Percentiles rank a stretch among this genome's conserved stretches.
Evolutionary conservation across 106 monocot species (phyloP).

Genomic region (Agapanthus africanus): DNA sequence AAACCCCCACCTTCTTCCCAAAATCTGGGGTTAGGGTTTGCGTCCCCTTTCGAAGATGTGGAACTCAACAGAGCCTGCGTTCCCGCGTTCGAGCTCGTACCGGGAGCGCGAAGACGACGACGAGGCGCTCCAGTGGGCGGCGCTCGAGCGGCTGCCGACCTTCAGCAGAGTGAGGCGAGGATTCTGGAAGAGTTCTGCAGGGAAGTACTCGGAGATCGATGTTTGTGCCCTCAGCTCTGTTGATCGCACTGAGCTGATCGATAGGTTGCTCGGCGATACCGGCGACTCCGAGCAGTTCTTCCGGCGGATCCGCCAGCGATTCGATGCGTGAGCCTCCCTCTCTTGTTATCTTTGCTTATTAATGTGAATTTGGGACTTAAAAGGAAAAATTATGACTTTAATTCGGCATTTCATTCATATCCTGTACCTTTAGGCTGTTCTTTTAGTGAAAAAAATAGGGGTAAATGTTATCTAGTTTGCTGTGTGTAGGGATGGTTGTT

Average conservation of each 20-base stretch:
- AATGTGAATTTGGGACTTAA: no score
- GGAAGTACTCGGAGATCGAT: conserved; percentile 47
- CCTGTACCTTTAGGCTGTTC: no score
- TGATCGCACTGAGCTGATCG: conserved; percentile 63
- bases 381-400: no score
- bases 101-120: conserved; percentile 64
- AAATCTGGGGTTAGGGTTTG: conserved; percentile 6
- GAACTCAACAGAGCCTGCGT: conserved; percentile 45
- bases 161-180: conserved; percentile 56
- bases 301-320: conserved; percentile 66
- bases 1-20: background rate
- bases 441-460: no score
- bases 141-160: conserved; percentile 82
- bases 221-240: conserved; percentile 35
- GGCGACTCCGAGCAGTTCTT: conserved; percentile 60
- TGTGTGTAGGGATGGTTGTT: no score
- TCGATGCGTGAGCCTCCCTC: conserved; percentile 68
- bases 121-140: conserved; percentile 84
- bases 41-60: conserved; percentile 58
- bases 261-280: conserved; percentile 58
- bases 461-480: no score
- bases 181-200: conserved; percentile 23
- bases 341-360: no score
- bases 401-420: no score
- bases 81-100: conserved; percentile 76